Conservation (phyloP, 345 rosid genomes). For the Odontarrhena argentea region DNA sequence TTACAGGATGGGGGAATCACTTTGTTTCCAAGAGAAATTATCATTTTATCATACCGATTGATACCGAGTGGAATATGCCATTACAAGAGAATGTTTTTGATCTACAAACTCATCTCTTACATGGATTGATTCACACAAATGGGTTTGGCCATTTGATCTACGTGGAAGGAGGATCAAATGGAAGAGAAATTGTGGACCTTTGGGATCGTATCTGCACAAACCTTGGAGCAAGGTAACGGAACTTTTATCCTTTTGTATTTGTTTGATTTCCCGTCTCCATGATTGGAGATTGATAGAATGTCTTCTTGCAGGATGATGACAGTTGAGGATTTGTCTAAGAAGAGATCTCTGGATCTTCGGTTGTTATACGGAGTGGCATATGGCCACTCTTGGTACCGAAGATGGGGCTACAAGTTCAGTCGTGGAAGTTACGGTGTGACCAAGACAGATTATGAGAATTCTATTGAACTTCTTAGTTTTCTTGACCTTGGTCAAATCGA, state of each 20-base stretch:
- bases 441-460: constrained; percentile 57
- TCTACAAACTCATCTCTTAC: constrained; percentile 67
- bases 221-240: constrained; percentile 60
- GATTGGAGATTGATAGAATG: constrained; percentile 23
- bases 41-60: constrained; percentile 69
- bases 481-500: constrained; percentile 53
- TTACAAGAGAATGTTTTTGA: constrained; percentile 58
- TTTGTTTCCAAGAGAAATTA: constrained; percentile 68
- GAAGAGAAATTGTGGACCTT: constrained; percentile 77
- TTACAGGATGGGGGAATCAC: constrained; percentile 76
- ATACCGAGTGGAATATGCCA: constrained; percentile 61
- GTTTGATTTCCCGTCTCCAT: neutral
- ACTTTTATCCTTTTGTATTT: neutral
- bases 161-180: constrained; percentile 76
- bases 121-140: constrained; percentile 81
- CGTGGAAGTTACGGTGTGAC: constrained; percentile 82
- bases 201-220: constrained; percentile 78
- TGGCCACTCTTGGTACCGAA: constrained; percentile 87
- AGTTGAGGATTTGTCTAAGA: constrained; percentile 71
- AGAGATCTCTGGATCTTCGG: constrained; percentile 73
- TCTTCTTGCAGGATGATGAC: constrained; percentile 58
- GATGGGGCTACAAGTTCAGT: constrained; percentile 80
- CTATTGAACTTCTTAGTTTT: constrained; percentile 63
- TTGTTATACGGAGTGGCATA: constrained; percentile 81
- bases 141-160: constrained; percentile 85